A percentile compares a stretch with the other conserved stretches of the same genome.
These are phyloP conservation scores for Gossypium davidsonii DNA, from an alignment of 441 rosid genomes.

Conservation along the genomic window DNA sequence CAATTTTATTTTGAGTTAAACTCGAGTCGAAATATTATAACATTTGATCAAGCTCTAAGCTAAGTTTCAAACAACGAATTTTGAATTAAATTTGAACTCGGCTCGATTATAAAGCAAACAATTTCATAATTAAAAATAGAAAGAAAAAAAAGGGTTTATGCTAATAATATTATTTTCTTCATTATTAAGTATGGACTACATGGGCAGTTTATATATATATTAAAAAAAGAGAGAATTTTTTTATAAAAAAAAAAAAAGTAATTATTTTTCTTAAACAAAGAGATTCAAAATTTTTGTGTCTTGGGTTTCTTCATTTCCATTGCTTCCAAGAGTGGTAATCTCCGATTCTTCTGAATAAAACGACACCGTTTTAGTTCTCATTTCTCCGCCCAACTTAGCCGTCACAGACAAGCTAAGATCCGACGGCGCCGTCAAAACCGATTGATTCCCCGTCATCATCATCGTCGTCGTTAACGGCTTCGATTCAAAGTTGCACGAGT, in stretches of 20 bases:
- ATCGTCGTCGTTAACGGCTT: constrained; percentile 16
- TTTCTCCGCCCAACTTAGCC: constrained; percentile 1
- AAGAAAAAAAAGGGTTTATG: too few species aligned
- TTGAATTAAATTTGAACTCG: too few species aligned
- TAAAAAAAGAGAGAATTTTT: not conserved
- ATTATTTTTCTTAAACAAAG: constrained; percentile 27
- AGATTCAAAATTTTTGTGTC: constrained; percentile 52
- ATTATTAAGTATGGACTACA: constrained; percentile 9
- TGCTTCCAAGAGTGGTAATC: constrained; percentile 27
- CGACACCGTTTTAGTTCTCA: constrained; percentile 23
- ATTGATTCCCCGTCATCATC: constrained; percentile 8
- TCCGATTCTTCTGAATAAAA: constrained; percentile 30
- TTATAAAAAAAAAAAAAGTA: too few species aligned
- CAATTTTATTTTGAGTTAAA: too few species aligned
- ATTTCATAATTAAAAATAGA: too few species aligned
- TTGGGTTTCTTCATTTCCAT: constrained; percentile 15
- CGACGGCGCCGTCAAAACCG: constrained; percentile 16
- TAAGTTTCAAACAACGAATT: too few species aligned
- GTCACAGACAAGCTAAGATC: constrained; percentile 20
- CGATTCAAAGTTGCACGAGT: constrained; percentile 4
- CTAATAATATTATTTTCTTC: not conserved
- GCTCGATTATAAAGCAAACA: too few species aligned
- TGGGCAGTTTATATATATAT: not conserved
- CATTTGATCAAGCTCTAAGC: too few species aligned
- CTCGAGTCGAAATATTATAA: too few species aligned